Base-by-base conservation (phyloP, 139 green algal genomes). In the Chlorella vulgaris region DNA sequence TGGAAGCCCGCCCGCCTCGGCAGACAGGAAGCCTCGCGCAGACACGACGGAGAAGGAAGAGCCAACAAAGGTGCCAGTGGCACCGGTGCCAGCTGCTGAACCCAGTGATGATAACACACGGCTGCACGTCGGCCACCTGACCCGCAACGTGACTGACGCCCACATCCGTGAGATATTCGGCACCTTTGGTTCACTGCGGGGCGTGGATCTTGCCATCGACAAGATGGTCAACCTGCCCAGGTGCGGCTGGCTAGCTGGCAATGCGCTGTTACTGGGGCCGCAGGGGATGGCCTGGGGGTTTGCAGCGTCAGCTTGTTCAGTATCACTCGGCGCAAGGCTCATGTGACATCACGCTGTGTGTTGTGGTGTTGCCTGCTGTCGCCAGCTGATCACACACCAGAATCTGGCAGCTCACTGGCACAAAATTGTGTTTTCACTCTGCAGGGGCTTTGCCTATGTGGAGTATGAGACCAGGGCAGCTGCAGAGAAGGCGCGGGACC, bases 91-190 rank as follows among this genome's bases (percentile, higher is more conserved):
- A 10, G 24, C 24, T 15, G 62, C 70, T 51, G 78, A 65, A 3
- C 31, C 50, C 31, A 38, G 81, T 15, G 76, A 81, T 33, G 53
- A 83, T 71, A 15, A 71, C 80, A 70, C 69, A 22, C 75, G 79
- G 2, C 83, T 97, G 82, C 91, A 95, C 53, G 88, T 97, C 33
- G 89, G 92, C 62, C 92, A 95, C 67, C 88, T 98, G 3, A 97
- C 94, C 0, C 88, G 94, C 58, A 98, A 98, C 65, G 91, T 97
- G 39, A 91, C 82, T 6, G 89, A 90, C 58, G 90, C 88, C 28
- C 94, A 98, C 78, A 69, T 98, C 26, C 74, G 65, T 1, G 93
- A 96, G 87, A 96, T 98, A 42, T 97, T 98, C 55, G 55, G 62
- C 24, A 86, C 75, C 1, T 98, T 93, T 82, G 94, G 94, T 36